Percentiles rank a stretch among this genome's conserved stretches.
Evolutionary conservation across 192 early-diverging fungal species (phyloP).

Genomic region (Phycomyces blakesleeanus): DNA sequence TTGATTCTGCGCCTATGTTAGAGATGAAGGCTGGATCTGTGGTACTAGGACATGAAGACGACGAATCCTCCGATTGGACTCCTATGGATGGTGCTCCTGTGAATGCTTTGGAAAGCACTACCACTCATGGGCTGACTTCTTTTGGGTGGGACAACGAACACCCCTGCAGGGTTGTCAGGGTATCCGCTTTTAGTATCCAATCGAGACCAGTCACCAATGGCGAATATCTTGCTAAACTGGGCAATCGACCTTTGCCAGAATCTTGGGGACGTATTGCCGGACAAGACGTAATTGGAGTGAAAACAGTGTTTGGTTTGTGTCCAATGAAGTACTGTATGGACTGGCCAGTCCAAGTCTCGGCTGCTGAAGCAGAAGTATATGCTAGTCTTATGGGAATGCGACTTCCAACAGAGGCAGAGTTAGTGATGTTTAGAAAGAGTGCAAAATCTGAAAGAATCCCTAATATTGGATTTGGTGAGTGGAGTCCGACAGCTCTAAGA

Average conservation of each 20-base stretch:
- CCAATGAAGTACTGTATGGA: constrained; percentile 45
- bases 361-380: constrained; percentile 69
- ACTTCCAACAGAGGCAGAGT: constrained; percentile 76
- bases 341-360: constrained; percentile 74
- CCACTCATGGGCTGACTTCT: constrained; percentile 1
- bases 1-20: constrained; percentile 1
- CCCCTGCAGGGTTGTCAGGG: constrained; percentile 38
- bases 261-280: constrained; percentile 47
- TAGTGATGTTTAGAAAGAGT: constrained; percentile 36
- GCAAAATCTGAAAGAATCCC: constrained; percentile 33
- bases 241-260: constrained; percentile 35
- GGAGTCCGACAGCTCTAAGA: constrained; percentile 54
- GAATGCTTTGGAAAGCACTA: not conserved
- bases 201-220: constrained; percentile 75
- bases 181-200: constrained; percentile 60
- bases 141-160: constrained; percentile 95
- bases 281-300: constrained; percentile 38
- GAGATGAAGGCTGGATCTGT: constrained; percentile 12
- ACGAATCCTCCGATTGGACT: constrained; percentile 46
- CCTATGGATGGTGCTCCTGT: constrained; percentile 12
- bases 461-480: constrained; percentile 69
- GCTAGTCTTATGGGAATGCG: constrained; percentile 53
- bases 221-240: constrained; percentile 67
- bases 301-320: constrained; percentile 65
- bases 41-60: constrained; percentile 61